These are phyloP conservation scores for Mrakia hoshinonis DNA, from an alignment of 768 basidiomycete species.

Conservation along the genomic window DNA sequence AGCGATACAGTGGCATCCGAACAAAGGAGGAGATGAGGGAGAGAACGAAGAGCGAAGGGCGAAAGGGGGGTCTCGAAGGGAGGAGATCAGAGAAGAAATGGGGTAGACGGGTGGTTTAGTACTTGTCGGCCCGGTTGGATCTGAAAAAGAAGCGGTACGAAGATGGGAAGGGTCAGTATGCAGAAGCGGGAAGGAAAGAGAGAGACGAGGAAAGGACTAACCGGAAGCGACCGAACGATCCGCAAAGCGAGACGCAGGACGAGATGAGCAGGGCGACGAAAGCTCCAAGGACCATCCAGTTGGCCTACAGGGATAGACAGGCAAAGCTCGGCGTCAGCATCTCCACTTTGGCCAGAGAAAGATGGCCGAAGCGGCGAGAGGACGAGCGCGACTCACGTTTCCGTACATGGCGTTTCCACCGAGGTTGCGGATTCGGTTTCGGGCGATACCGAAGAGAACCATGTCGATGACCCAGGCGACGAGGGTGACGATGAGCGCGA, in stretches of 20 bases:
- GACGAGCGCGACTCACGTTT: conserved; percentile 22
- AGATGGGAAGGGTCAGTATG: too few relatives aligned
- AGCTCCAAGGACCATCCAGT: neutral
- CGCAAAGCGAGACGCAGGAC: conserved; percentile 9
- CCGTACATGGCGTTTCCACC: conserved; percentile 17
- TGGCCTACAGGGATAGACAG: neutral
- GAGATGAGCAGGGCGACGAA: neutral
- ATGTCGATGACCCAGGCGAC: conserved; percentile 17
- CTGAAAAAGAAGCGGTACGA: too few relatives aligned
- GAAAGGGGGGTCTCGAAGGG: neutral
- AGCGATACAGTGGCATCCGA: too few relatives aligned
- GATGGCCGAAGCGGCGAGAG: neutral
- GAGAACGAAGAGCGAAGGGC: neutral
- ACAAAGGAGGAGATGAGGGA: too few relatives aligned
- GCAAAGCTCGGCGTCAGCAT: too few relatives aligned
- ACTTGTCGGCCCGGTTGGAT: conserved; percentile 6
- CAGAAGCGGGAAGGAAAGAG: too few relatives aligned
- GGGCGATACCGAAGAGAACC: conserved; percentile 14
- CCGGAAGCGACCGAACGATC: conserved; percentile 27
- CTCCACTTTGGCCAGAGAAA: neutral
- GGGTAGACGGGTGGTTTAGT: too few relatives aligned
- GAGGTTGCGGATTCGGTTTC: conserved; percentile 13
- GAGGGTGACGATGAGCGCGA: conserved; percentile 17
- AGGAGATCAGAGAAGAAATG: too few relatives aligned
- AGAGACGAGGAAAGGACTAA: too few relatives aligned